These are phyloP conservation scores for Epithemia pelagica DNA, from an alignment of 108 stramenopile species.

Conservation along the genomic window DNA sequence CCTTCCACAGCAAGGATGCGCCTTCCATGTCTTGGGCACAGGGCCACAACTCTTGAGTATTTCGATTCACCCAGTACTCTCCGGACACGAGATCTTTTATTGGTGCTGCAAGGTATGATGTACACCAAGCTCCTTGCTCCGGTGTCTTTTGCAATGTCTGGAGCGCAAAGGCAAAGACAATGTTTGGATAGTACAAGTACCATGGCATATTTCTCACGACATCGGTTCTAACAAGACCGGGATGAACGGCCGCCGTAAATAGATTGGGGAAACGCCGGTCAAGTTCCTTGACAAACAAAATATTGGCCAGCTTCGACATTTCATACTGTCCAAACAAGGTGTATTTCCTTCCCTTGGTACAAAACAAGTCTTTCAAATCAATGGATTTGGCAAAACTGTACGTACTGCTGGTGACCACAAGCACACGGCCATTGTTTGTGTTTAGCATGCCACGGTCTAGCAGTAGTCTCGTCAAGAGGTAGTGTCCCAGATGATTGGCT, in stretches of 20 bases:
- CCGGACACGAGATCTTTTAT: conserved; percentile 5
- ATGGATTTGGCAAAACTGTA: conserved; percentile 25
- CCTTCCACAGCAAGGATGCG: conserved; percentile 6
- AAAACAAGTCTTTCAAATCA: conserved; percentile 64
- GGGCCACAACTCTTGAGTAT: not conserved
- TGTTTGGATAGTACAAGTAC: conserved; percentile 59
- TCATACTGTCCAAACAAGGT: conserved; percentile 80
- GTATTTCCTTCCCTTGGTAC: conserved; percentile 44
- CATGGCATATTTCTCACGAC: conserved; percentile 80
- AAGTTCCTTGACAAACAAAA: conserved; percentile 71
- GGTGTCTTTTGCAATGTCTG: conserved; percentile 68
- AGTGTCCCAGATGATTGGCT: conserved; percentile 86
- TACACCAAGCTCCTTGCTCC: conserved; percentile 71
- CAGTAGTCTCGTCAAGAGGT: conserved; percentile 59
- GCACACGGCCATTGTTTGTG: conserved; percentile 1
- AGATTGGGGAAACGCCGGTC: conserved; percentile 7
- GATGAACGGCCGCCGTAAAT: conserved; percentile 62
- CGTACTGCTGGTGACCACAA: conserved; percentile 39
- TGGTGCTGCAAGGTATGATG: conserved; percentile 41
- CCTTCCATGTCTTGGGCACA: not conserved
- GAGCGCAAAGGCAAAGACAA: conserved; percentile 41
- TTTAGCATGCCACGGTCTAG: conserved; percentile 5
- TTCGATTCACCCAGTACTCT: conserved; percentile 29
- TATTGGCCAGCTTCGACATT: conserved; percentile 84
- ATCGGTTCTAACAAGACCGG: conserved; percentile 85